Evolutionary conservation across 345 rosid species (phyloP).

Genomic region (Hevea brasiliensis): DNA sequence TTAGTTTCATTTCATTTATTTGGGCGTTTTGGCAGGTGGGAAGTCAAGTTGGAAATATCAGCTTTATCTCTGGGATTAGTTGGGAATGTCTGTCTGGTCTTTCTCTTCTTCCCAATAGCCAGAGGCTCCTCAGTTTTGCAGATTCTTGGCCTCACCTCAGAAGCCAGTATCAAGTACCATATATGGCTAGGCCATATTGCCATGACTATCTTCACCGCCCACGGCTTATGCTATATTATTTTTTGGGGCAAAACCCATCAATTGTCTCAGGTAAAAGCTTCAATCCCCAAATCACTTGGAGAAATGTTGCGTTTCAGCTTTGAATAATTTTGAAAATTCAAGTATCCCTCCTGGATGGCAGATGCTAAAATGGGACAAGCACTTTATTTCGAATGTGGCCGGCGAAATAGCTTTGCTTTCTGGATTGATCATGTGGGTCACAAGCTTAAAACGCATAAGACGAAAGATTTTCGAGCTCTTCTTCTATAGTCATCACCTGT

Average conservation of each 20-base stretch:
- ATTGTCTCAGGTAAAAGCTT: constrained; percentile 15
- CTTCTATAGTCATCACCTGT: constrained; percentile 28
- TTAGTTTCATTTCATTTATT: not conserved
- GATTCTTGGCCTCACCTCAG: constrained; percentile 27
- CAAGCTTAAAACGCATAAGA: constrained; percentile 15
- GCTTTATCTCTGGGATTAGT: constrained; percentile 24
- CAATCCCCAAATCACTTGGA: not conserved
- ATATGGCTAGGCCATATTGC: constrained; percentile 30
- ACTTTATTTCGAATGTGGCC: constrained; percentile 20
- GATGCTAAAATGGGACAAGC: constrained; percentile 24
- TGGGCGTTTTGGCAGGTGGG: constrained; percentile 14
- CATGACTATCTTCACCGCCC: constrained; percentile 24
- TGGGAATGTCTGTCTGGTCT: constrained; percentile 23
- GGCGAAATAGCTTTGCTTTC: constrained; percentile 27
- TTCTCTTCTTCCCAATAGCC: constrained; percentile 31
- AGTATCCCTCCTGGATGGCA: not conserved
- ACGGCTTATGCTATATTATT: constrained; percentile 24
- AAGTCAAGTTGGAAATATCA: constrained; percentile 14
- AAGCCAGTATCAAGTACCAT: constrained; percentile 35
- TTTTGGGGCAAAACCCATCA: constrained; percentile 25
- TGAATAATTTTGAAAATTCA: not conserved
- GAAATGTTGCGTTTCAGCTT: not conserved
- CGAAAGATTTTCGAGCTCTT: constrained; percentile 31
- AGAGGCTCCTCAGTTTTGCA: constrained; percentile 30
- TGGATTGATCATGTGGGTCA: constrained; percentile 31